Percentiles rank a stretch among this genome's conserved stretches.
phyloP scores from a whole-genome alignment of 2,329 filamentous ascomycete genomes.

The Rhynchosporium secalis region DNA sequence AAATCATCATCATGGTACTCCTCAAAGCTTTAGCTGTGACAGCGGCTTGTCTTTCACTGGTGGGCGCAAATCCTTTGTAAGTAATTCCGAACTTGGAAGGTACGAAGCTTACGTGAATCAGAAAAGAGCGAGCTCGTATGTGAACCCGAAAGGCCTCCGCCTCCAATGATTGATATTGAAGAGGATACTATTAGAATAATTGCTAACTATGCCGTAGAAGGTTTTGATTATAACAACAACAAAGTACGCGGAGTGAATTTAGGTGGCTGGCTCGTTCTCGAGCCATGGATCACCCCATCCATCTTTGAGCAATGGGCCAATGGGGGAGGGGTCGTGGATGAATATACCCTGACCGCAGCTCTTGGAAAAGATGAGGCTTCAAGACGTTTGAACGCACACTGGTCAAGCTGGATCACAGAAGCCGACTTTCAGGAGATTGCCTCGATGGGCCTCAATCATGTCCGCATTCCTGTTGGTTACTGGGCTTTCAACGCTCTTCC shows the following conservation, averaged over 20 bases:
- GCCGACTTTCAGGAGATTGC: slow-evolving; percentile 46
- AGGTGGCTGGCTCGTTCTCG: slow-evolving; percentile 48
- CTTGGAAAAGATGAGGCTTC: slow-evolving; percentile 49
- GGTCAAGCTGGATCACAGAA: slow-evolving; percentile 54
- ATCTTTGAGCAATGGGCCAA: slow-evolving; percentile 46
- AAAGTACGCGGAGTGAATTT: slow-evolving; percentile 66
- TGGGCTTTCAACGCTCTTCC: slow-evolving; percentile 58
- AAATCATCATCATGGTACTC: slow-evolving; percentile 14
- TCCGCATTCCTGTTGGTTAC: slow-evolving; percentile 66
- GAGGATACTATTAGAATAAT: background rate
- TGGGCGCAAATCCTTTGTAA: slow-evolving; percentile 30
- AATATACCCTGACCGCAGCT: slow-evolving; percentile 43
- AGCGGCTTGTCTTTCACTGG: slow-evolving; percentile 22
- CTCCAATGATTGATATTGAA: background rate
- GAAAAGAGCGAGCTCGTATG: slow-evolving; percentile 11
- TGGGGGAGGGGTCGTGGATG: slow-evolving; percentile 39
- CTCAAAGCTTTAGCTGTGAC: slow-evolving; percentile 26
- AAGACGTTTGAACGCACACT: slow-evolving; percentile 53
- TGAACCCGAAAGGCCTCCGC: background rate
- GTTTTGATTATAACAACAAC: slow-evolving; percentile 52
- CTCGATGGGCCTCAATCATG: slow-evolving; percentile 56
- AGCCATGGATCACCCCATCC: slow-evolving; percentile 57
- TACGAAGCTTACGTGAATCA: slow-evolving; percentile 6
- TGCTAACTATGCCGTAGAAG: background rate
- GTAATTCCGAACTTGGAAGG: slow-evolving; percentile 15